Conservation (phyloP, 495 filamentous ascomycete genomes). For the Lophiotrema nucula region DNA sequence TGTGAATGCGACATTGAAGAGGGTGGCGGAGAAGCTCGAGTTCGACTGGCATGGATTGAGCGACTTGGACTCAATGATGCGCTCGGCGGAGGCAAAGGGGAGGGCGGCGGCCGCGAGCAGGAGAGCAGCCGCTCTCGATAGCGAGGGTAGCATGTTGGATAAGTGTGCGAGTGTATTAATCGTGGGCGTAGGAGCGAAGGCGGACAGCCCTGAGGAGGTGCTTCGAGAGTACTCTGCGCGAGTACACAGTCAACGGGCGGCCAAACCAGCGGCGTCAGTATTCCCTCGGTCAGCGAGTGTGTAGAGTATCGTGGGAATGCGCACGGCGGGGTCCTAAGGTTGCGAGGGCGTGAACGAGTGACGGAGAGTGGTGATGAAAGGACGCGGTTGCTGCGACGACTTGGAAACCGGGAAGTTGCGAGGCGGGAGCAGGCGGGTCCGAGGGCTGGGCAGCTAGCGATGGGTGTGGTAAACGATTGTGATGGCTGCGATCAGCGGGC, state of each 20-base stretch:
- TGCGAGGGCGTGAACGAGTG: constrained; percentile 22
- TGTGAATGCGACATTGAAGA: constrained; percentile 77
- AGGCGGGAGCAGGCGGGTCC: constrained; percentile 7
- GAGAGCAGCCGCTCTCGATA: constrained; percentile 18
- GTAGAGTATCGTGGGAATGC: background rate
- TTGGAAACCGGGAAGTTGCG: constrained; percentile 20
- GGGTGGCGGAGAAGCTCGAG: constrained; percentile 86
- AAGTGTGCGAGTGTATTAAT: background rate
- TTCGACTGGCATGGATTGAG: constrained; percentile 44
- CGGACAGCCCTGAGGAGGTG: constrained; percentile 10
- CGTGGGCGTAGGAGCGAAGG: background rate
- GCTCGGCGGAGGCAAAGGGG: constrained; percentile 37
- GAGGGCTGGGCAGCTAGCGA: constrained; percentile 4
- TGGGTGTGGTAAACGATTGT: constrained; percentile 19
- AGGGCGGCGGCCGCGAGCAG: constrained; percentile 30
- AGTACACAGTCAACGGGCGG: constrained; percentile 23
- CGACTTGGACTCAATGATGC: constrained; percentile 41
- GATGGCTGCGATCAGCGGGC: constrained; percentile 32
- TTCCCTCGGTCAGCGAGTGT: too few species aligned
- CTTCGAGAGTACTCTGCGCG: constrained; percentile 15
- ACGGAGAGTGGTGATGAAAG: background rate
- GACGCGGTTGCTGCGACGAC: constrained; percentile 21
- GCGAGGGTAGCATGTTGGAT: constrained; percentile 33
- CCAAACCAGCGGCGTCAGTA: constrained; percentile 30
- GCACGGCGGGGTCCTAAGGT: background rate